phyloP scores from a whole-genome alignment of 2,329 filamentous ascomycete genomes.

The Colletotrichum aenigma region DNA sequence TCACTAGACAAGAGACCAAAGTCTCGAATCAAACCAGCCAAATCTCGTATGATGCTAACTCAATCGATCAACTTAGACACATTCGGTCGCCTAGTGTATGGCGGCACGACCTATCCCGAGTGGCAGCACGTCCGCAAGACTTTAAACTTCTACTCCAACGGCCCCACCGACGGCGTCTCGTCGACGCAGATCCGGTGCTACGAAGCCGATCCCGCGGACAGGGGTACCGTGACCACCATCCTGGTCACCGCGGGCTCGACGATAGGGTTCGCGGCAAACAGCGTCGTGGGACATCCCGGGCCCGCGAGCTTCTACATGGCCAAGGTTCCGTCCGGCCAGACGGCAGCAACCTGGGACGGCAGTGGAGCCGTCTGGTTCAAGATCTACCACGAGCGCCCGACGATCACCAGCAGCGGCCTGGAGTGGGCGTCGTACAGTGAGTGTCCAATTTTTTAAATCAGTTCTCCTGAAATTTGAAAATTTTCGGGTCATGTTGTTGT shows the following conservation, averaged over 20 bases:
- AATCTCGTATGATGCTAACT: not conserved
- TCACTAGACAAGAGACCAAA: not conserved
- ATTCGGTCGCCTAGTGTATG: slow-evolving; percentile 10
- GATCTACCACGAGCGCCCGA: slow-evolving; percentile 39
- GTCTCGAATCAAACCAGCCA: not conserved
- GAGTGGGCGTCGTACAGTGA: slow-evolving; percentile 43
- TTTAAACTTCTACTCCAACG: slow-evolving; percentile 36
- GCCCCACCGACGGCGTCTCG: slow-evolving; percentile 32
- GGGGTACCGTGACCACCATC: not conserved
- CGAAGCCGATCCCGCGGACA: slow-evolving; percentile 22
- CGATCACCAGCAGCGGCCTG: slow-evolving; percentile 36
- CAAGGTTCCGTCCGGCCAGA: slow-evolving; percentile 36
- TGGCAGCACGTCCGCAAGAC: slow-evolving; percentile 36
- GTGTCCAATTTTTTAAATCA: not conserved
- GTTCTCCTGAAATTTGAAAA: not conserved
- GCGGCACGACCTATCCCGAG: slow-evolving; percentile 22
- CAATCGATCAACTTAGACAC: not conserved
- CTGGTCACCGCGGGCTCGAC: slow-evolving; percentile 26
- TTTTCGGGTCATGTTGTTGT: not conserved
- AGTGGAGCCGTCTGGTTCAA: slow-evolving; percentile 41
- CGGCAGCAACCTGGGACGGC: slow-evolving; percentile 34
- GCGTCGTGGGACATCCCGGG: slow-evolving; percentile 41
- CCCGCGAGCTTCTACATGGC: slow-evolving; percentile 41
- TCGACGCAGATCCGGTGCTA: slow-evolving; percentile 37
- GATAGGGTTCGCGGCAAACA: slow-evolving; percentile 39